Percentiles rank a stretch among this genome's conserved stretches.
Conservation (phyloP, 768 basidiomycete genomes). For the Suillus bovinus region DNA sequence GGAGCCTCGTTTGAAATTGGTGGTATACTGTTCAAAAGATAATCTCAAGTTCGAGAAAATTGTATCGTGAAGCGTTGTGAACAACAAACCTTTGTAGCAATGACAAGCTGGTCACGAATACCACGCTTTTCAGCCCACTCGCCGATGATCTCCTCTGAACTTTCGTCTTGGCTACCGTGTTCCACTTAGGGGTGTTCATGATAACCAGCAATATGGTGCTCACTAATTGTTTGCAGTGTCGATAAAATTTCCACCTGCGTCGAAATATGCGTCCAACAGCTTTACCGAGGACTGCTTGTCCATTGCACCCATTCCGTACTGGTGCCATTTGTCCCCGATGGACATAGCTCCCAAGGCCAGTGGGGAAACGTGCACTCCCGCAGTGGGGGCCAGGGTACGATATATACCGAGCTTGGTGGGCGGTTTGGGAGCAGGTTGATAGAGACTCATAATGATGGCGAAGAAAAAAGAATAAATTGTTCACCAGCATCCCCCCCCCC, state of each 20-base stretch:
- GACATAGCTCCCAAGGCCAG: slow-evolving; percentile 49
- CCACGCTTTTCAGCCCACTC: slow-evolving; percentile 46
- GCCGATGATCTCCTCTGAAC: slow-evolving; percentile 45
- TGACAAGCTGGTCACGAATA: slow-evolving; percentile 45
- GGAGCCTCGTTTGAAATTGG: slow-evolving; percentile 21
- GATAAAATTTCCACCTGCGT: slow-evolving; percentile 50
- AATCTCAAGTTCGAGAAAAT: background rate
- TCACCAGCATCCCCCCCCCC: too few species aligned
- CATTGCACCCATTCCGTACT: slow-evolving; percentile 41
- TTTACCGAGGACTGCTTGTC: slow-evolving; percentile 42
- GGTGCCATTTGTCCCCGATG: slow-evolving; percentile 46
- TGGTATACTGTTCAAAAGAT: slow-evolving; percentile 19
- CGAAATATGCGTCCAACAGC: slow-evolving; percentile 46
- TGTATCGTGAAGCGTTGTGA: background rate
- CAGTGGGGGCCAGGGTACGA: slow-evolving; percentile 39
- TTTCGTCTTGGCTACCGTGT: slow-evolving; percentile 36
- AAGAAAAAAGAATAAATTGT: too few species aligned
- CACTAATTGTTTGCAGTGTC: slow-evolving; percentile 50
- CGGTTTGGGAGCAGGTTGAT: slow-evolving; percentile 24
- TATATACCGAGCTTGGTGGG: slow-evolving; percentile 38
- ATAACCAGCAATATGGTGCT: slow-evolving; percentile 12
- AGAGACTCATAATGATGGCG: background rate
- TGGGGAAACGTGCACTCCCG: slow-evolving; percentile 50
- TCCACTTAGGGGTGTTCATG: background rate
- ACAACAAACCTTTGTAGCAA: slow-evolving; percentile 40